phyloP scores from a whole-genome alignment of 805 yeast genomes.

The Saturnispora galanensis region DNA sequence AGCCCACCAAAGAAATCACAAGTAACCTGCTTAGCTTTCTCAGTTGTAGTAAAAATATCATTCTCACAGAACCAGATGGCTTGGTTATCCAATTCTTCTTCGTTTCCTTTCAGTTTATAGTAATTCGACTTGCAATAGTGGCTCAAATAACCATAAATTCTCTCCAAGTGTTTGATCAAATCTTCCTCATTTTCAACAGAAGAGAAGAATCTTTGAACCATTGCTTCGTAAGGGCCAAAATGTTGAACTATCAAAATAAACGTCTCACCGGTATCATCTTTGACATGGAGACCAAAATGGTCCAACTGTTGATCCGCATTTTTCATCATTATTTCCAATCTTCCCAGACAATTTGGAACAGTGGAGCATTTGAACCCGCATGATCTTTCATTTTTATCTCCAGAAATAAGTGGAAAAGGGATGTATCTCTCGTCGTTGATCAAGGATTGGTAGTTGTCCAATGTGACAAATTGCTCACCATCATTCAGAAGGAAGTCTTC shows the following conservation, averaged over 20 bases:
- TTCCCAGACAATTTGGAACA: not conserved
- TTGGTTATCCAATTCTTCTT: not conserved
- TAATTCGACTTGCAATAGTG: constrained; percentile 2
- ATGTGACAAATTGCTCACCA: not conserved
- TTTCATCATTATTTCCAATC: not conserved
- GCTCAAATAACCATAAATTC: constrained; percentile 1
- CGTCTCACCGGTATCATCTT: not conserved
- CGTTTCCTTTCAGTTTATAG: not conserved
- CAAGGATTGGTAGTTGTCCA: not conserved
- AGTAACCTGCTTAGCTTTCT: not conserved
- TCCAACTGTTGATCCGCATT: not conserved
- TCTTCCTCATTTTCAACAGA: constrained; percentile 1
- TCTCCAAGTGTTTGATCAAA: not conserved
- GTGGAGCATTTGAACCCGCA: not conserved
- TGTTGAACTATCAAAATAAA: not conserved
- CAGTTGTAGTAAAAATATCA: constrained; percentile 1
- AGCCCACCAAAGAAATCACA: not conserved
- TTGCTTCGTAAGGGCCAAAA: constrained; percentile 1
- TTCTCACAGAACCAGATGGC: not conserved
- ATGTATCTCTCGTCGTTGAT: not conserved
- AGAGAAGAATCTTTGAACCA: not conserved
- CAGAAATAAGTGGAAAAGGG: not conserved
- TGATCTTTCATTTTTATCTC: not conserved
- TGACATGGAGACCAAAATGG: constrained; percentile 2
- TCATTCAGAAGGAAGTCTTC: not conserved